These are phyloP conservation scores for Didymellaceae sp. DNA, from an alignment of 2,329 filamentous ascomycete species.

Conservation along the genomic window DNA sequence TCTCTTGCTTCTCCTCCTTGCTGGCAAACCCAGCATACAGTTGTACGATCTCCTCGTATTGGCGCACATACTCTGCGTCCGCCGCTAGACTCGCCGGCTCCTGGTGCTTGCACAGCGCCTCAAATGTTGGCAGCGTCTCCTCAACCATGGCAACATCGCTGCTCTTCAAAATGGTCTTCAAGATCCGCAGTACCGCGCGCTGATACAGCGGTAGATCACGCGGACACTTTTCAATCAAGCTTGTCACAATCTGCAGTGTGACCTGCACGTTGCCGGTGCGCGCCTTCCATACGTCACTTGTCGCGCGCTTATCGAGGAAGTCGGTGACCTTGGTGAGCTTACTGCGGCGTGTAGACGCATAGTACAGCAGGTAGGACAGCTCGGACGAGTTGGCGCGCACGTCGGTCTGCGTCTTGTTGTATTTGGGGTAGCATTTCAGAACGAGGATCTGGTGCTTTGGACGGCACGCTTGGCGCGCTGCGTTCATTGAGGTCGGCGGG, in stretches of 20 bases:
- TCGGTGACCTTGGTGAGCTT: slow-evolving; percentile 96
- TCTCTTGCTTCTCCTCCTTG: slow-evolving; percentile 48
- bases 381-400: slow-evolving; percentile 97
- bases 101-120: slow-evolving; percentile 86
- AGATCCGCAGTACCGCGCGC: slow-evolving; percentile 80
- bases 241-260: slow-evolving; percentile 88
- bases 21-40: slow-evolving; percentile 83
- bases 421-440: slow-evolving; percentile 94
- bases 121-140: slow-evolving; percentile 84
- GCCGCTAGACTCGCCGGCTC: slow-evolving; percentile 84
- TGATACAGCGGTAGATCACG: slow-evolving; percentile 91
- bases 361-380: slow-evolving; percentile 95
- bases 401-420: slow-evolving; percentile 83
- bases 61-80: slow-evolving; percentile 80
- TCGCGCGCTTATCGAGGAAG: slow-evolving; percentile 93
- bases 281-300: slow-evolving; percentile 86
- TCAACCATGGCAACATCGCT: slow-evolving; percentile 92
- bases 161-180: slow-evolving; percentile 81
- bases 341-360: slow-evolving; percentile 89
- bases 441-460: slow-evolving; percentile 97
- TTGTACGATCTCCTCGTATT: slow-evolving; percentile 82
- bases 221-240: slow-evolving; percentile 90
- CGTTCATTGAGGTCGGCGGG: slow-evolving; percentile 54
- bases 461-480: slow-evolving; percentile 68
- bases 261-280: slow-evolving; percentile 94